Evolutionary conservation across 2,329 filamentous ascomycete species (phyloP), one percentile per base, ranked within the genome.

Genomic region (Tolypocladium inflatum): DNA sequence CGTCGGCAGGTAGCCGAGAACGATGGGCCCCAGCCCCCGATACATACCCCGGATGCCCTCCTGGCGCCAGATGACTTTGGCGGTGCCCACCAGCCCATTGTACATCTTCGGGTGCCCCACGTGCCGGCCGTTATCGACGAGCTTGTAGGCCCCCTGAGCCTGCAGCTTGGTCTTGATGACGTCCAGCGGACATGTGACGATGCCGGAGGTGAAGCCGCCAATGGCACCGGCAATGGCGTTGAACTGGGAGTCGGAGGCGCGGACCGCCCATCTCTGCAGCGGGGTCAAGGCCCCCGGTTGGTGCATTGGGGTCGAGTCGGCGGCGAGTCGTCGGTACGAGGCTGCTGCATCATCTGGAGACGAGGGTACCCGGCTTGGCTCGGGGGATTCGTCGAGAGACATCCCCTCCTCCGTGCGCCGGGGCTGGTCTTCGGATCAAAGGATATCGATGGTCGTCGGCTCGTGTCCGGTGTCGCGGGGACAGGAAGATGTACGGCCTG

Each of bases 91-190:
- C 67, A 99, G 81, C 8, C 94, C 94, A 62, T 88, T 86, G 71
- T 99, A 99, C 55, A 94, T 76, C 79, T 76, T 78, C 26, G 76
- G 73, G 60, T 80, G 79, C 35, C 76, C 77, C 35, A 76, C 77
- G 70, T 78, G 77, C 57, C 71, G 71, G 60, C 73, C 78, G 62
- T 77, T 76, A 65, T 76, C 80, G 68, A 73, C 73, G 63, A 76
- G 81, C 64, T 73, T 65, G 73, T 96, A 95, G 23, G 91, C 90
- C 62, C 93, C 93, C 72, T 97, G 94, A 19, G 92, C 93, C 73
- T 99, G 94, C 60, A 99, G 76, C 74, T 97, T 97, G 51, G 94
- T 99, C 78, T 99, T 99, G 74, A 99, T 97, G 62, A 99, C 94
- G 78, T 99, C 94, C 65, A 99, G 86, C 48, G 94, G 94, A 72